Evolutionary conservation across 768 basidiomycete genomes (phyloP).

Genomic region (Atractiella rhizophila): DNA sequence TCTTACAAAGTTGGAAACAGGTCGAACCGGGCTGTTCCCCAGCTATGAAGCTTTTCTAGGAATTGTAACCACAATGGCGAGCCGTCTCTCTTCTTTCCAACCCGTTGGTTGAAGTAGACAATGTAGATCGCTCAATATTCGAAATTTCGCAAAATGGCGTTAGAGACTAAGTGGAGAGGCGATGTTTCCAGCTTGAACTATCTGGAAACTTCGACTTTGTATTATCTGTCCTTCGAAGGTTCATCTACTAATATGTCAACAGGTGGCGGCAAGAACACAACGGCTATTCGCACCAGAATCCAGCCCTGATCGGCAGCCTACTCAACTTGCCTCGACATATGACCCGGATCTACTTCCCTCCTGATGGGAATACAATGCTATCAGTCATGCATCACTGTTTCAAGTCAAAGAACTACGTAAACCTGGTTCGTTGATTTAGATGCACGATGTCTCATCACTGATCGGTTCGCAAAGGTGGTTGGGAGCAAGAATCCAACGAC

Average conservation of each 20-base stretch:
- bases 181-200: constrained; percentile 52
- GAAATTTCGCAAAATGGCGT: constrained; percentile 64
- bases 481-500: constrained; percentile 14
- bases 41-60: constrained; percentile 79
- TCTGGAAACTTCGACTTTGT: constrained; percentile 66
- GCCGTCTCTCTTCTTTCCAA: neutral
- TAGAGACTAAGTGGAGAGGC: constrained; percentile 36
- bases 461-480: neutral
- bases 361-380: constrained; percentile 70
- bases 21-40: constrained; percentile 49
- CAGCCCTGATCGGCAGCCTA: constrained; percentile 50
- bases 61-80: constrained; percentile 58
- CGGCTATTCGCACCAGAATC: constrained; percentile 55
- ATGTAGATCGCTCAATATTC: constrained; percentile 29
- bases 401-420: constrained; percentile 58
- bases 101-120: neutral
- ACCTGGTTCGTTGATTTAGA: constrained; percentile 71
- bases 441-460: neutral
- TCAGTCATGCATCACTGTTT: constrained; percentile 63
- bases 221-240: constrained; percentile 22
- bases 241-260: constrained; percentile 2
- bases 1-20: too few species aligned
- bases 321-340: constrained; percentile 45
- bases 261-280: constrained; percentile 31
- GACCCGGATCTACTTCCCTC: constrained; percentile 48